Evolutionary conservation across 345 rosid genomes (phyloP), one percentile per base, ranked within the genome.

Genomic region (Arabis hirsuta): DNA sequence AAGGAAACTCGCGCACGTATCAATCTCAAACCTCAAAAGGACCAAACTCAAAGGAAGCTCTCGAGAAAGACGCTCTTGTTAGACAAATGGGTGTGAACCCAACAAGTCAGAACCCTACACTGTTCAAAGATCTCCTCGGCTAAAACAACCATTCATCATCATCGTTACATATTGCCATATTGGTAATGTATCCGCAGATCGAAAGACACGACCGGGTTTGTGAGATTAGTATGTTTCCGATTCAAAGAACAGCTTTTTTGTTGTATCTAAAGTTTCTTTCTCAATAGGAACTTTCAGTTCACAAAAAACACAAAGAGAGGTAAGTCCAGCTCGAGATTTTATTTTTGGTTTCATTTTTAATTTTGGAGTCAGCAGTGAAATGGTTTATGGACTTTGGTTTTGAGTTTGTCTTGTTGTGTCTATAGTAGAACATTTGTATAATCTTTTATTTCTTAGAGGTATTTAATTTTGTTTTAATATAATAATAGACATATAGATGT

Each of bases 61-160:
- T 89, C 68, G 91, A 87, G 78, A 93, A 87, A 82, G 98, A 93
- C 52, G 94, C 98, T 12, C 88, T 83, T 22, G 89, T 89, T 44
- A 89, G 98, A 86, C 92, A 90, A 81, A 86, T 90, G 96, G 98
- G 98, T 34, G 96, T 92, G 56, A 90, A 72, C 60, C 96, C 98
- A 58, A 66, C 82, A 12, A 86, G 84, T 80, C 96, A 84, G 79
- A 92, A 90, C 65, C 98, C 98, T n/a, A 88, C 85, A 72, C 82
- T 90, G 61, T 88, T 92, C 74, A 88, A 85, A 81, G 96, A 90
- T 84, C 80, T 92, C 78, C 84, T 92, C 0, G 90, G 93, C 80
- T 88, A 80, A 84, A 77, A 8, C 41, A 55, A 69, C 14, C 34
- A 22, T 16, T 12, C 72, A 22, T 24, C 57, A 27, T 32, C 50